Conservation (phyloP, 2,329 filamentous ascomycete genomes). For the Hawksworthiomyces lignivorus region DNA sequence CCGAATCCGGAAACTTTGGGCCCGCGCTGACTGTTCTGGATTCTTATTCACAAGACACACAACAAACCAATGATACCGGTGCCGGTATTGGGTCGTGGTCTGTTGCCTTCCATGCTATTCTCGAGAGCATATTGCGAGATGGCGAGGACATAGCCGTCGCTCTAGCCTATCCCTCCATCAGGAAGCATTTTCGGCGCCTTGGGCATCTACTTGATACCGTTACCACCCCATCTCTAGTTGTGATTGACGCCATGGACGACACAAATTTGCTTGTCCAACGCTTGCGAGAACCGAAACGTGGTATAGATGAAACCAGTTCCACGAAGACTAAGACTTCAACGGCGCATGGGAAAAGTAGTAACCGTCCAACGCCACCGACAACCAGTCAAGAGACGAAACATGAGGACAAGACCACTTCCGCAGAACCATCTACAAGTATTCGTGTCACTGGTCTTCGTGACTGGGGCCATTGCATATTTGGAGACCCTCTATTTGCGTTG, state of each 20-base stretch:
- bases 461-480: constrained; percentile 53
- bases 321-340: too few relatives aligned
- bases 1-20: constrained; percentile 43
- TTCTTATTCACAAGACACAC: too few relatives aligned
- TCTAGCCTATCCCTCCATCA: constrained; percentile 48
- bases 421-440: too few relatives aligned
- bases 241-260: constrained; percentile 45
- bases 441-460: constrained; percentile 45
- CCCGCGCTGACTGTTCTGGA: constrained; percentile 30
- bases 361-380: too few relatives aligned
- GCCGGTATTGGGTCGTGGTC: constrained; percentile 38
- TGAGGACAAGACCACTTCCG: too few relatives aligned
- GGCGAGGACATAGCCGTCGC: constrained; percentile 52
- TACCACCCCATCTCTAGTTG: constrained; percentile 41
- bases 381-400: too few relatives aligned
- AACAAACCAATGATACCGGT: neutral
- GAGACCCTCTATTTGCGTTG: constrained; percentile 48
- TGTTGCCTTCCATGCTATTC: constrained; percentile 46
- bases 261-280: constrained; percentile 39
- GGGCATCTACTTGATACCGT: constrained; percentile 44
- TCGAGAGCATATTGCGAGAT: constrained; percentile 51
- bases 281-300: neutral
- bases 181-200: constrained; percentile 43
- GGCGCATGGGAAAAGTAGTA: too few relatives aligned
- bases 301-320: too few relatives aligned